These are phyloP conservation scores for Pilasporangium apinafurcum DNA, from an alignment of 352 stramenopile genomes.

Conservation along the genomic window DNA sequence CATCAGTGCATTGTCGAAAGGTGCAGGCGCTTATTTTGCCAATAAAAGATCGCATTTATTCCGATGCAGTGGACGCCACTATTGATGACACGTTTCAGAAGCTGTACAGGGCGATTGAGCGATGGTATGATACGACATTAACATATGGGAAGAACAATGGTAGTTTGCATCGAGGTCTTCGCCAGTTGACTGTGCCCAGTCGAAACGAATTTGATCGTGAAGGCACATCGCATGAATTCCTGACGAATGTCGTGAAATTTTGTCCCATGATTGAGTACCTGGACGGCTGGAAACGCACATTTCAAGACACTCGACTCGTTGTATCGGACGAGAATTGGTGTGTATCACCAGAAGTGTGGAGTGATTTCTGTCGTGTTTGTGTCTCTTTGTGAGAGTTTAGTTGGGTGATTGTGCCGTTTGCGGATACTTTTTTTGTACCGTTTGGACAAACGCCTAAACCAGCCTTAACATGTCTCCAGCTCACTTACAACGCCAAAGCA, in stretches of 20 bases:
- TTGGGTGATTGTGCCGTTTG: conserved; percentile 62
- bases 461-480: conserved; percentile 28
- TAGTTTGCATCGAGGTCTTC: background rate
- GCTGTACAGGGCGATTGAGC: conserved; percentile 20
- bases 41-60: conserved; percentile 14
- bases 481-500: conserved; percentile 43
- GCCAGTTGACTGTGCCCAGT: conserved; percentile 6
- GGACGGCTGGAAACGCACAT: conserved; percentile 59
- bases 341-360: conserved; percentile 27
- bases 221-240: conserved; percentile 15
- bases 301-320: conserved; percentile 29
- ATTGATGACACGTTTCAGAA: conserved; percentile 32
- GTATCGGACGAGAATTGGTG: conserved; percentile 28
- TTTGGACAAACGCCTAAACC: conserved; percentile 33
- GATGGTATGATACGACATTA: too few species aligned
- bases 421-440: conserved; percentile 55
- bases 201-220: conserved; percentile 11
- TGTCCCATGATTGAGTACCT: conserved; percentile 56
- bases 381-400: conserved; percentile 44
- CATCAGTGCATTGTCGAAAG: conserved; percentile 17
- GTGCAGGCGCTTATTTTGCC: conserved; percentile 34
- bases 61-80: conserved; percentile 25
- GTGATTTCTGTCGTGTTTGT: conserved; percentile 32
- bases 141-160: too few species aligned
- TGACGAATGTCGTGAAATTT: conserved; percentile 14